Base-by-base conservation (phyloP, 805 yeast species). In the Candida ovalis region DNA sequence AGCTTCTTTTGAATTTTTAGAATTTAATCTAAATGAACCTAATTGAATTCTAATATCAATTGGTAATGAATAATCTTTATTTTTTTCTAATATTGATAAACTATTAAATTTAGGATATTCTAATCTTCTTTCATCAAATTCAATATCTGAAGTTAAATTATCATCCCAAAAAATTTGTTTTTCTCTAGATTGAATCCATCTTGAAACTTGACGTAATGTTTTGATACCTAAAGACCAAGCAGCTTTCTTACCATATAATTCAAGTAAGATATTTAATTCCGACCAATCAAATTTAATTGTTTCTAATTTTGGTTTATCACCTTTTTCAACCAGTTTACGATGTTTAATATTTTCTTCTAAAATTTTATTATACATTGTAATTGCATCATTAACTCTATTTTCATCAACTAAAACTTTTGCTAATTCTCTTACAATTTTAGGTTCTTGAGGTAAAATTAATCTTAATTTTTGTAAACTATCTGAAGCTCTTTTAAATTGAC, bases 41-140 rank as follows among this genome's bases (percentile, higher is more conserved):
- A 94, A 63, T 64, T 94, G 88, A 27, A 82, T 83, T 46, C 98
- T 69, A 23, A 94, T 87, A 69, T 92, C 98, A 42, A 91, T 81
- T 1, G 98, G 98, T 19, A 94, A 66, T 8, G 74, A 65, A 55
- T 67, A 80, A 57, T 73, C 73, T 33, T 67, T 53, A 47, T 70
- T 64, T 4, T 67, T 62, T 47, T 76, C 77, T 41, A 67, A 67
- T 12, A 60, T 61, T 1, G 74, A 56, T 23, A 79, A 53, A 1
- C 72, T 64, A 44, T 71, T 73, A 55, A 64, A 80, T 42, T 70
- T 71, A 9, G 69, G 64, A 54, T 74, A 73, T 40, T 74, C 76
- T 33, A 69, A 66, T 52, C 95, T 70, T 60, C 95, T 74, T 22
- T 73, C 78, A 63, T 92, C 97, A 67, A 85, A 92, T 65, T 92